Evolutionary conservation across 1,284 basidiomycete species (phyloP).

Genomic region (Butyriboletus pseudospeciosus): DNA sequence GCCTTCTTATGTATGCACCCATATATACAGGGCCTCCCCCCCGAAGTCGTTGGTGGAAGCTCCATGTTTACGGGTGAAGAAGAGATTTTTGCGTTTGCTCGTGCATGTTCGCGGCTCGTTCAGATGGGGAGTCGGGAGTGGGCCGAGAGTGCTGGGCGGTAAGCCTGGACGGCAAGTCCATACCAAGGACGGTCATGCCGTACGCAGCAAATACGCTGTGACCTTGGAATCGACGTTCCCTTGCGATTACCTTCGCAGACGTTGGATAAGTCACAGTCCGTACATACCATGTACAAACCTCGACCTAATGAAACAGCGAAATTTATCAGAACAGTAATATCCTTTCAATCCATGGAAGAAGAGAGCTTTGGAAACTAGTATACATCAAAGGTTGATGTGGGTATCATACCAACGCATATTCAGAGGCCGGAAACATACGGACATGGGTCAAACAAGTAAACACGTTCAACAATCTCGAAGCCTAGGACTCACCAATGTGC

Average conservation of each 20-base stretch:
- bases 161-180: not conserved
- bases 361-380: constrained; percentile 18
- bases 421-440: constrained; percentile 11
- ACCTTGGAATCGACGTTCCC: not conserved
- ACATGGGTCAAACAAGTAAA: constrained; percentile 2
- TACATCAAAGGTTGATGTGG: constrained; percentile 23
- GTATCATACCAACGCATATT: constrained; percentile 22
- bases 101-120: constrained; percentile 84
- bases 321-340: not conserved
- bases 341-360: constrained; percentile 7
- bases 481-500: not conserved
- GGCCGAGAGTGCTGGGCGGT: constrained; percentile 61
- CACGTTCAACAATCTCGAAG: constrained; percentile 1
- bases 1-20: not conserved
- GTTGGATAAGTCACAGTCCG: not conserved
- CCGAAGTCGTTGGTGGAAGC: constrained; percentile 69
- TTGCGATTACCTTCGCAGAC: not conserved
- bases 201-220: not conserved
- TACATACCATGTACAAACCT: not conserved
- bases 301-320: not conserved
- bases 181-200: not conserved
- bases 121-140: constrained; percentile 89
- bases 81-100: constrained; percentile 91
- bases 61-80: constrained; percentile 92
- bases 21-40: constrained; percentile 62